These are phyloP conservation scores for Macrocystidia cucumis DNA, from an alignment of 1,284 basidiomycete genomes.

Conservation along the genomic window DNA sequence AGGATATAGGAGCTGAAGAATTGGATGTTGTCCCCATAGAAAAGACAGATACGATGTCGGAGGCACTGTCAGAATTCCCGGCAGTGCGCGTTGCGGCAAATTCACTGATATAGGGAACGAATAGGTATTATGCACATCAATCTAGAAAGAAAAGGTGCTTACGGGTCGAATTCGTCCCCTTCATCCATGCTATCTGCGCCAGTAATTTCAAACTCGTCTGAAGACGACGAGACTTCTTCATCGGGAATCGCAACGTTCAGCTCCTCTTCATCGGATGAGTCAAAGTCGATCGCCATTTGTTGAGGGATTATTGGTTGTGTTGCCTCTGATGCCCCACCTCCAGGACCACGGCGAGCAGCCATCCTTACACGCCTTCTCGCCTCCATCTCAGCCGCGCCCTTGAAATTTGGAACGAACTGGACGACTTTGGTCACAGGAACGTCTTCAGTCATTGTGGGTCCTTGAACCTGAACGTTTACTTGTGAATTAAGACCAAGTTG, in stretches of 20 bases:
- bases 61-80: slow-evolving; percentile 45
- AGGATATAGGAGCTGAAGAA: slow-evolving; percentile 40
- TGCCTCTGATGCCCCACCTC: slow-evolving; percentile 18
- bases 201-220: slow-evolving; percentile 50
- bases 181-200: slow-evolving; percentile 50
- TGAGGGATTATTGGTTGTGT: slow-evolving; percentile 23
- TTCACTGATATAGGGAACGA: slow-evolving; percentile 23
- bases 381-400: slow-evolving; percentile 75
- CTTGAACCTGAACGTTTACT: slow-evolving; percentile 27
- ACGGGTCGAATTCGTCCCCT: slow-evolving; percentile 74
- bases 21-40: slow-evolving; percentile 42
- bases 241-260: slow-evolving; percentile 27
- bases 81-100: slow-evolving; percentile 43
- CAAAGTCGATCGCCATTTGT: slow-evolving; percentile 44
- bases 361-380: slow-evolving; percentile 57
- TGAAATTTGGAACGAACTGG: slow-evolving; percentile 67
- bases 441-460: slow-evolving; percentile 32
- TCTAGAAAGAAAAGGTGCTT: slow-evolving; percentile 20
- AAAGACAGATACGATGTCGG: slow-evolving; percentile 47
- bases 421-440: slow-evolving; percentile 37
- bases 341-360: slow-evolving; percentile 42
- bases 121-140: slow-evolving; percentile 1
- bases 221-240: slow-evolving; percentile 42
- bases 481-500: slow-evolving; percentile 16
- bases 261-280: slow-evolving; percentile 50